Base-by-base conservation (phyloP, 306 rosid species). In the Spatholobus suberectus region DNA sequence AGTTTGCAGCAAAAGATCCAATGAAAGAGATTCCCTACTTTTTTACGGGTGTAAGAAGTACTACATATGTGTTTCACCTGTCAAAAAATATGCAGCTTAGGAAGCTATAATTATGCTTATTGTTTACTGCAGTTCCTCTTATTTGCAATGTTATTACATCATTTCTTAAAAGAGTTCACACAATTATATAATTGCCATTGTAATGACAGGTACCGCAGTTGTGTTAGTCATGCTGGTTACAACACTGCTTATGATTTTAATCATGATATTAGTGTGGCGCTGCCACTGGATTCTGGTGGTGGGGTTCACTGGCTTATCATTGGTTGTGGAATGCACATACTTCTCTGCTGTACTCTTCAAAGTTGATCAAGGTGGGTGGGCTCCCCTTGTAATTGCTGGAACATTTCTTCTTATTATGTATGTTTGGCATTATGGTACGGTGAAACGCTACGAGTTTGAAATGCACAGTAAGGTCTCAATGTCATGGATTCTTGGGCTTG, bases 401-500 rank as follows among this genome's bases (percentile, higher is more conserved):
- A 88, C 86, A 71, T 93, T 96, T 85, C 88, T 92, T 55, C 1
- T 88, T 49, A 82, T 96, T 21, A 96, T 96, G 99, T 96, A 86
- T 57, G 90, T 87, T 73, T 96, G 99, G 99, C 97, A 96, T 85
- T 96, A 93, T 21, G 97, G 98, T 5, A 87, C 99, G 0, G 83
- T 87, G 73, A 91, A 86, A 77, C 96, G 97, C 35, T 96, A 90
- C 1, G 92, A 93, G 80, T 87, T 91, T 83, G 98, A 93, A 80
- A 79, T 96, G 88, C 98, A 96, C 76, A 90, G 94, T 80, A 96
- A 92, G 89, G 98, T 96, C 21, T 93, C 99, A 23, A 91, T 92
- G 96, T 94, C 98, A n/a, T 96, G 99, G 99, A 87, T 96, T 89
- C 95, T 96, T 0, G 97, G 98, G 3, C 98, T 96, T 20, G 99